Evolutionary conservation across 345 rosid species (phyloP).

Genomic region (Stellera chamaejasme): DNA sequence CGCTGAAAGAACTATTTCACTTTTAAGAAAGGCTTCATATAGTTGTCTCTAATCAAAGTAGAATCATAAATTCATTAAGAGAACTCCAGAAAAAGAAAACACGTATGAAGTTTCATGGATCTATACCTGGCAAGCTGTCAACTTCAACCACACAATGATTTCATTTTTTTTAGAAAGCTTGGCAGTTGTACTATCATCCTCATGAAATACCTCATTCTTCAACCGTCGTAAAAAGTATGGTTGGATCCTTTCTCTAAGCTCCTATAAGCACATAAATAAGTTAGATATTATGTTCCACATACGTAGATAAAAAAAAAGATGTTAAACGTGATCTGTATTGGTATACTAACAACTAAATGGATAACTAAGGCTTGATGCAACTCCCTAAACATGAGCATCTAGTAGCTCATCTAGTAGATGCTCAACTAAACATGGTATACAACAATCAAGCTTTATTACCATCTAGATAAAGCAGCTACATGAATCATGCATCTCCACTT

Average conservation of each 20-base stretch:
- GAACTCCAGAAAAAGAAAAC: constrained; percentile 2
- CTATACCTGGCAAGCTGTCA: constrained; percentile 81
- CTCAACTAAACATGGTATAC: too few relatives aligned
- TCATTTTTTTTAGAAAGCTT: constrained; percentile 86
- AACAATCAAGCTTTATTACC: too few relatives aligned
- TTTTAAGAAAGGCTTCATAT: constrained; percentile 83
- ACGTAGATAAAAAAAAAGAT: not conserved
- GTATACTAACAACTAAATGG: too few relatives aligned
- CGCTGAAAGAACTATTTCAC: constrained; percentile 90
- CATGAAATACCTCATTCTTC: constrained; percentile 78
- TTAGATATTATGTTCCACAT: not conserved
- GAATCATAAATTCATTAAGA: constrained; percentile 1
- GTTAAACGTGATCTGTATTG: too few relatives aligned
- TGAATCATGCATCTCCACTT: too few relatives aligned
- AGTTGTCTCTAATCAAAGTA: constrained; percentile 54
- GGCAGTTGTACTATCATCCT: constrained; percentile 38
- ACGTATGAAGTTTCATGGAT: constrained; percentile 7
- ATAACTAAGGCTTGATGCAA: too few relatives aligned
- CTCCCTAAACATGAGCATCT: too few relatives aligned
- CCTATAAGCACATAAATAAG: constrained; percentile 28
- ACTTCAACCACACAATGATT: constrained; percentile 83
- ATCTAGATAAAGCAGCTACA: too few relatives aligned
- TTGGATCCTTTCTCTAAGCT: constrained; percentile 80
- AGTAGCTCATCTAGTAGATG: too few relatives aligned
- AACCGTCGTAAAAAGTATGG: constrained; percentile 92